These are phyloP conservation scores for Zygotorulaspora mrakii DNA, from an alignment of 1,139 yeast species.

Conservation along the genomic window DNA sequence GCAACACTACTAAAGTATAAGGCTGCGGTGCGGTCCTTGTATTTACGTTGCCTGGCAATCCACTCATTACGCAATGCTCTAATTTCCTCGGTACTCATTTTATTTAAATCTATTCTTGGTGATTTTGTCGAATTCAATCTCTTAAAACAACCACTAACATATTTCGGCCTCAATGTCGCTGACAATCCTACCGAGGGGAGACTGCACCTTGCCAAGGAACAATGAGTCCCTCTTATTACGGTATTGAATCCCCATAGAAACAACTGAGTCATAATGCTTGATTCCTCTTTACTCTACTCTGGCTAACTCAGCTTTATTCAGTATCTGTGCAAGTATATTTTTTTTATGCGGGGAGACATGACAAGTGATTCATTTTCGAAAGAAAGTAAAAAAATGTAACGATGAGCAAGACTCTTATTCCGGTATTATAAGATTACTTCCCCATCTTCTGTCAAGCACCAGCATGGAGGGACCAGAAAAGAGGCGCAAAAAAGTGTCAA, in stretches of 20 bases:
- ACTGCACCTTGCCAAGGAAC: not conserved
- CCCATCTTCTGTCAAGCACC: not conserved
- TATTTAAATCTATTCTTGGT: conserved; percentile 23
- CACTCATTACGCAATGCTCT: conserved; percentile 35
- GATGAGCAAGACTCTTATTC: not conserved
- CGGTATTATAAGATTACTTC: no score
- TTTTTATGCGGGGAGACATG: no score
- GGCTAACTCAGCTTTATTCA: no score
- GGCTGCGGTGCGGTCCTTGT: conserved; percentile 50
- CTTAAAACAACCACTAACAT: not conserved
- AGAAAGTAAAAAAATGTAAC: not conserved
- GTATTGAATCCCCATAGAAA: not conserved
- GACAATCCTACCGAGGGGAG: not conserved
- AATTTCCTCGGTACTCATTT: conserved; percentile 35
- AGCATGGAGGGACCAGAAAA: conserved; percentile 9
- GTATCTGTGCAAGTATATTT: no score
- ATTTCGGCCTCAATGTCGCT: not conserved
- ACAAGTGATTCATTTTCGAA: no score
- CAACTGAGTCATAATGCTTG: not conserved
- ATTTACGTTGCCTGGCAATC: conserved; percentile 35
- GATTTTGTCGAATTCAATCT: conserved; percentile 5
- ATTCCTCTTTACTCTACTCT: no score
- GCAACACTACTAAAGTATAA: conserved; percentile 72
- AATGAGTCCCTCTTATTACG: not conserved
- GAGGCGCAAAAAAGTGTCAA: conserved; percentile 23